A percentile compares a stretch with the other conserved stretches of the same genome.
Conservation (phyloP, 495 filamentous ascomycete genomes). For the Lasiosphaeriaceae sp. region DNA sequence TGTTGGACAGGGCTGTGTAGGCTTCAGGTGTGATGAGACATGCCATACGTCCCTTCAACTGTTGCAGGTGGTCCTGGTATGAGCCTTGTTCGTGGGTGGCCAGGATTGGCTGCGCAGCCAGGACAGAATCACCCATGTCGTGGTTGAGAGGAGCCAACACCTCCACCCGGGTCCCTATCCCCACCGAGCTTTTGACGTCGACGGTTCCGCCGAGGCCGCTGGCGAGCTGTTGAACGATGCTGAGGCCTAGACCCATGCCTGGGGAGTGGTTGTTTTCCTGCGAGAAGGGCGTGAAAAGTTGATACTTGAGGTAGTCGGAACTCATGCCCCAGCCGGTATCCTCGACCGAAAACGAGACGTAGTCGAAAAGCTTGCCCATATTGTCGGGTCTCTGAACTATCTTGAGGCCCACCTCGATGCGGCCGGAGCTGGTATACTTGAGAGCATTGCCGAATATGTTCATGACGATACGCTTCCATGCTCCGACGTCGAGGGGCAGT, state of each 20-base stretch:
- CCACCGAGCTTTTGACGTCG: constrained; percentile 38
- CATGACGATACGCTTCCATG: constrained; percentile 64
- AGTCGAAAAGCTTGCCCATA: not conserved
- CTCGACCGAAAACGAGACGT: constrained; percentile 38
- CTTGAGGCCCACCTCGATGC: constrained; percentile 58
- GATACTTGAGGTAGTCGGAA: constrained; percentile 61
- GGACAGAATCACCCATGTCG: constrained; percentile 11
- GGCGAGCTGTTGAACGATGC: constrained; percentile 64
- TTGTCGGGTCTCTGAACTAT: constrained; percentile 19
- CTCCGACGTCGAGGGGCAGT: constrained; percentile 38
- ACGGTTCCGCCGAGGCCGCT: constrained; percentile 57
- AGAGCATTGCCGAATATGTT: constrained; percentile 80
- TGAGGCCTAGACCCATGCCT: constrained; percentile 68
- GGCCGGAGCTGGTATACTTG: constrained; percentile 70
- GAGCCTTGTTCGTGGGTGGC: constrained; percentile 12
- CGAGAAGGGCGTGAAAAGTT: constrained; percentile 65
- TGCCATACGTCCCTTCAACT: constrained; percentile 15
- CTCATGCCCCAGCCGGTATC: constrained; percentile 70
- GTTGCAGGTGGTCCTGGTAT: not conserved
- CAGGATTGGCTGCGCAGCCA: constrained; percentile 7
- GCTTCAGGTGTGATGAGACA: constrained; percentile 29
- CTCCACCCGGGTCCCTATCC: constrained; percentile 28
- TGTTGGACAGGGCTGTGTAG: not conserved
- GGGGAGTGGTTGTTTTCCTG: constrained; percentile 64
- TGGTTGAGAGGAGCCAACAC: constrained; percentile 44